phyloP scores from a whole-genome alignment of 352 stramenopile genomes.

The Phytophthora vignae region DNA sequence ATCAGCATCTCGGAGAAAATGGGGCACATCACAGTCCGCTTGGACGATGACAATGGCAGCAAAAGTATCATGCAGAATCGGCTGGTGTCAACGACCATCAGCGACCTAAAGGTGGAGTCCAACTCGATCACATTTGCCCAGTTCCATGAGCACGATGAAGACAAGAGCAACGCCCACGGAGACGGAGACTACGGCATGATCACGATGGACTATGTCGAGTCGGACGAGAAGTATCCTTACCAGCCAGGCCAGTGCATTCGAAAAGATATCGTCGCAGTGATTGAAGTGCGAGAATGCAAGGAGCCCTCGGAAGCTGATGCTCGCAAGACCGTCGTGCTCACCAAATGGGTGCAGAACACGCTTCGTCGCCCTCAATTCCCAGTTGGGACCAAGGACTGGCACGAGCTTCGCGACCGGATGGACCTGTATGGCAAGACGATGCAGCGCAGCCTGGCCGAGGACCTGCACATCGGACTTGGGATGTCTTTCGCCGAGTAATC shows the following conservation, averaged over 20 bases:
- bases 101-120: conserved; percentile 45
- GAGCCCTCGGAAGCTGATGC: neutral
- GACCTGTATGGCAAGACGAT: conserved; percentile 40
- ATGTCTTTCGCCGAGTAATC: conserved; percentile 4
- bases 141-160: conserved; percentile 30
- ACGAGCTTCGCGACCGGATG: conserved; percentile 35
- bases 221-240: conserved; percentile 57
- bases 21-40: conserved; percentile 62
- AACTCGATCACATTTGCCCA: conserved; percentile 50
- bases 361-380: conserved; percentile 34
- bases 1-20: conserved; percentile 69
- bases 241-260: conserved; percentile 40
- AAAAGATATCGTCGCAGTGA: conserved; percentile 48
- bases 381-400: conserved; percentile 31
- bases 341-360: conserved; percentile 37
- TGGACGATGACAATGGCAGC: conserved; percentile 60
- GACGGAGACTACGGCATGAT: conserved; percentile 49
- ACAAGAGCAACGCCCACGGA: conserved; percentile 19
- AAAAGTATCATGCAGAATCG: conserved; percentile 57
- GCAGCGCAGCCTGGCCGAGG: conserved; percentile 32
- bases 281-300: conserved; percentile 41
- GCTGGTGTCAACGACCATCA: conserved; percentile 49
- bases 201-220: conserved; percentile 46
- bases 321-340: conserved; percentile 35
- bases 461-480: conserved; percentile 20